Evolutionary conservation across 2,329 filamentous ascomycete genomes (phyloP), one percentile per base, ranked within the genome.

Genomic region (Nemania diffusa): DNA sequence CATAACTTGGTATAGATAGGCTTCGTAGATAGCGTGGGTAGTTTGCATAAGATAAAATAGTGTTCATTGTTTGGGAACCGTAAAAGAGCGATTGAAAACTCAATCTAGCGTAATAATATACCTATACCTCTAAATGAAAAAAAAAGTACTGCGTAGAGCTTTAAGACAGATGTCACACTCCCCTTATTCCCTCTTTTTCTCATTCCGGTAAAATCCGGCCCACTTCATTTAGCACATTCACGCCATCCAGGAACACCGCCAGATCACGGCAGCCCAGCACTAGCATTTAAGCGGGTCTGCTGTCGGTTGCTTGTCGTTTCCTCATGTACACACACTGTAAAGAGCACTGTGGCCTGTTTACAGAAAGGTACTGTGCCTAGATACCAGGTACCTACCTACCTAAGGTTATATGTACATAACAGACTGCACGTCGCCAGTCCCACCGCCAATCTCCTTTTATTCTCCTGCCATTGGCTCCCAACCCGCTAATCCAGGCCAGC

Each of bases 401-500:
- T n/a, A n/a, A n/a, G n/a, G n/a, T n/a, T n/a, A n/a, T n/a, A n/a
- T n/a, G n/a, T n/a, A n/a, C n/a, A 50, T 57, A 62, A 59, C 58
- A 29, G 29, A 32, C 48, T 32, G 50, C 55, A 67, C 29, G 32
- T 50, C 29, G 29, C 22, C 42, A 26, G 61, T 64, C 37, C 65
- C 65, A 67, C 65, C 48, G 15, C 20, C 60, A 32, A 67, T 67
- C 61, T 61, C 65, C 20, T 53, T 40, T 60, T 56, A n/a, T 46
- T 51, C 34, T 13, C 20, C 60, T 50, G 32, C 20, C 2, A 68
- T 68, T 68, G 66, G 66, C 62, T 48, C 52, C 22, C 8, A 8
- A 34, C 37, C 44, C 51, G 55, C 57, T 34, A 53, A 55, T 60
- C 65, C 50, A 46, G 59, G 58, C 52, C 68, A 69, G n/a, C 55